Evolutionary conservation across 2,329 filamentous ascomycete genomes (phyloP).

Genomic region (Lithohypha guttulata): DNA sequence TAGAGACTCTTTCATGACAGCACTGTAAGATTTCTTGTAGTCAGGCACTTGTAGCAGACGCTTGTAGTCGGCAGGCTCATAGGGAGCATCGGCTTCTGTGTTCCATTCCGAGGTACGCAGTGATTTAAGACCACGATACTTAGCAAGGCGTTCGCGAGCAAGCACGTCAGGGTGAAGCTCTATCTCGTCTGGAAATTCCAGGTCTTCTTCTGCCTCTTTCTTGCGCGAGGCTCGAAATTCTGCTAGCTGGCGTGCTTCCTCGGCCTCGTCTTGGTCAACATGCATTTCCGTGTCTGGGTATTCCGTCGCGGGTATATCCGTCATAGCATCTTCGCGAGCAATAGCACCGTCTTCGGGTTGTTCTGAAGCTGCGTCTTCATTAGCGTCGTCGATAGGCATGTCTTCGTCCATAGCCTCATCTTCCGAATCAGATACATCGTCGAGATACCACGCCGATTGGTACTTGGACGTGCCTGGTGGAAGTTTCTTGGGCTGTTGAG

Average conservation of each 20-base stretch:
- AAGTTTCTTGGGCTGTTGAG: slow-evolving; percentile 58
- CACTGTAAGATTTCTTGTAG: slow-evolving; percentile 72
- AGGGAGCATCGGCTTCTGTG: slow-evolving; percentile 70
- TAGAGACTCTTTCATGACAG: slow-evolving; percentile 67
- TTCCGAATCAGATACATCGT: slow-evolving; percentile 68
- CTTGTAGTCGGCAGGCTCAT: slow-evolving; percentile 84
- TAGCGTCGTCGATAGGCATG: slow-evolving; percentile 37
- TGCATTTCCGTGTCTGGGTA: slow-evolving; percentile 94
- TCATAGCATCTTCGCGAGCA: slow-evolving; percentile 45
- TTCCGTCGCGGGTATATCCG: slow-evolving; percentile 72
- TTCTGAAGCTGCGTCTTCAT: slow-evolving; percentile 32
- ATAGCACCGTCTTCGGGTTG: slow-evolving; percentile 75
- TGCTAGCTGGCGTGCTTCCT: slow-evolving; percentile 71
- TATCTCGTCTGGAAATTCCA: slow-evolving; percentile 94
- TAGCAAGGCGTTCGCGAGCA: slow-evolving; percentile 71
- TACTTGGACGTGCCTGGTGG: slow-evolving; percentile 89
- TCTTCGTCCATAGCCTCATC: slow-evolving; percentile 71
- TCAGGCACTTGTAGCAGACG: slow-evolving; percentile 78
- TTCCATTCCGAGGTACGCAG: slow-evolving; percentile 81
- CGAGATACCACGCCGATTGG: slow-evolving; percentile 87
- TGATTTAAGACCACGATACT: slow-evolving; percentile 88
- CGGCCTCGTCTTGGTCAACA: slow-evolving; percentile 64
- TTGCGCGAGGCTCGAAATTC: slow-evolving; percentile 69
- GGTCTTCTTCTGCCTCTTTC: slow-evolving; percentile 75
- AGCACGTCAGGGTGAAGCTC: slow-evolving; percentile 81